phyloP scores from a whole-genome alignment of 2,329 filamentous ascomycete species.

The Nemania diffusa region DNA sequence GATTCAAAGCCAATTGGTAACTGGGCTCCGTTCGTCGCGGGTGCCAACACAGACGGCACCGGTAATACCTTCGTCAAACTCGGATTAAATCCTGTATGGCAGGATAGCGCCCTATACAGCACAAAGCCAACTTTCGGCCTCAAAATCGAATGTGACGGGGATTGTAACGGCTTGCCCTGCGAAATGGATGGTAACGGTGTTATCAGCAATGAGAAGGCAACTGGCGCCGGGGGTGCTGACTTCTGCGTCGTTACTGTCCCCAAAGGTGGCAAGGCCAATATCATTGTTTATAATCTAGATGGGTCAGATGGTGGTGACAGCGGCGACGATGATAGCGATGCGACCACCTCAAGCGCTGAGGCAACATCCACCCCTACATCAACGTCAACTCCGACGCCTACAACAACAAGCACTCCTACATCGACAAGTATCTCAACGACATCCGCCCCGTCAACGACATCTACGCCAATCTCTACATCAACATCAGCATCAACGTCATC shows the following conservation, averaged over 20 bases:
- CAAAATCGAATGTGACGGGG: slow-evolving; percentile 73
- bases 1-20: slow-evolving; percentile 72
- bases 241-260: slow-evolving; percentile 84
- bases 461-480: slow-evolving; percentile 15
- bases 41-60: slow-evolving; percentile 73
- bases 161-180: slow-evolving; percentile 80
- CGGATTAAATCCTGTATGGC: slow-evolving; percentile 81
- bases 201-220: slow-evolving; percentile 61
- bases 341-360: slow-evolving; percentile 36
- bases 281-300: slow-evolving; percentile 68
- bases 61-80: slow-evolving; percentile 80
- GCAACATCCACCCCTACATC: slow-evolving; percentile 42
- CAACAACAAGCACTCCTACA: slow-evolving; percentile 35
- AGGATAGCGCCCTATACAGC: slow-evolving; percentile 63
- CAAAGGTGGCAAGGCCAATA: slow-evolving; percentile 71
- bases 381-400: slow-evolving; percentile 40
- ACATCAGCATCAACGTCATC: slow-evolving; percentile 26
- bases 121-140: slow-evolving; percentile 73
- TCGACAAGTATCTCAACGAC: slow-evolving; percentile 37
- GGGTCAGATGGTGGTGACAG: slow-evolving; percentile 52
- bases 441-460: slow-evolving; percentile 22
- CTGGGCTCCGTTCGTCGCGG: slow-evolving; percentile 81
- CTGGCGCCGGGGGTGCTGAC: slow-evolving; percentile 72
- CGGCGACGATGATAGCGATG: slow-evolving; percentile 29
- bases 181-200: slow-evolving; percentile 69